phyloP scores from a whole-genome alignment of 2,329 filamentous ascomycete genomes.

The Aspergillus pseudoterreus region DNA sequence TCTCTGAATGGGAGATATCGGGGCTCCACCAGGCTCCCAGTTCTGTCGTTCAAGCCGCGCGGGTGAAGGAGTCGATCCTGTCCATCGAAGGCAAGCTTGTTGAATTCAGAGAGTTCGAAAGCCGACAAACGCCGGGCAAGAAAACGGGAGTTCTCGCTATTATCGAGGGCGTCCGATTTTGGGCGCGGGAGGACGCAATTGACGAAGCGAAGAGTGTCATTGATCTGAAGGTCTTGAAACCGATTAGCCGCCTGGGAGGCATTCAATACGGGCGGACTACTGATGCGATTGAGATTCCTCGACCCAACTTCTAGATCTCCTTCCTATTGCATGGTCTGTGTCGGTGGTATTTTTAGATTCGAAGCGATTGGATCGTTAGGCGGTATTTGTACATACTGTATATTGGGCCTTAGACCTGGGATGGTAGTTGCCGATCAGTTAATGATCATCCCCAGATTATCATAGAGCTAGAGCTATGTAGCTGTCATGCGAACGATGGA shows the following conservation, averaged over 20 bases:
- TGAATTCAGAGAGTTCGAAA: constrained; percentile 72
- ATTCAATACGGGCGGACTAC: constrained; percentile 75
- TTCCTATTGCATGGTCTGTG: not conserved
- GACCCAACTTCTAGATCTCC: constrained; percentile 22
- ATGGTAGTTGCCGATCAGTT: not conserved
- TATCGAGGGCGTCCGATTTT: constrained; percentile 81
- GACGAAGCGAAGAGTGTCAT: constrained; percentile 72
- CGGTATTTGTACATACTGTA: too few species aligned
- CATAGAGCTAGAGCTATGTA: not conserved
- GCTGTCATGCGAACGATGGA: not conserved
- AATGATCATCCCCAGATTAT: not conserved
- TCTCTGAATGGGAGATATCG: constrained; percentile 73
- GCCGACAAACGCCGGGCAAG: constrained; percentile 64
- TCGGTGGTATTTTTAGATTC: not conserved
- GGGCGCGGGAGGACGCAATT: constrained; percentile 83
- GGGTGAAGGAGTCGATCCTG: constrained; percentile 80
- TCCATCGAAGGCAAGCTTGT: constrained; percentile 77
- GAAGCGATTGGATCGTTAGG: not conserved
- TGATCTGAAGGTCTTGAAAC: constrained; percentile 71
- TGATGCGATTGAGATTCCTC: constrained; percentile 67
- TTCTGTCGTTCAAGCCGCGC: constrained; percentile 62
- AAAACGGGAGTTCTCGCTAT: constrained; percentile 72
- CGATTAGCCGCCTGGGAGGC: constrained; percentile 75
- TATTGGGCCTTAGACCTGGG: too few species aligned
- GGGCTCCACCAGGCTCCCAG: constrained; percentile 70